Base-by-base conservation (phyloP, 139 green algal species). In the Chlamydomonas sphaeroides region DNA sequence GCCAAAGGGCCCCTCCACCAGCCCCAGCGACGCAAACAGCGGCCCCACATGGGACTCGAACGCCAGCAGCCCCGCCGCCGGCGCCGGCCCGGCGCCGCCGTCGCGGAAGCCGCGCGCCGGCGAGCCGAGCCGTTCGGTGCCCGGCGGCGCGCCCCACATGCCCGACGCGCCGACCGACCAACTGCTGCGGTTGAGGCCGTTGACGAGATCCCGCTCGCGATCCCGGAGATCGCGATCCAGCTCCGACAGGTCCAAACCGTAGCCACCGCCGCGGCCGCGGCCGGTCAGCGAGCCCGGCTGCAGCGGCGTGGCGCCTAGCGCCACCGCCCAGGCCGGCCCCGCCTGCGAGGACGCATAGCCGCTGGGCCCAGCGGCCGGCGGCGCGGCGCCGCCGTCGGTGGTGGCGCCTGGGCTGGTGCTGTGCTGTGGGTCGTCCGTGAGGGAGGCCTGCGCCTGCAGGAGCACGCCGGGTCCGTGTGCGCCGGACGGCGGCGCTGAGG, bases 21-120 rank as follows among this genome's bases (percentile, higher is more conserved):
- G 28, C 30, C 74, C 74, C 74, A 80, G 59, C 30, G 74, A 61
- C 6, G 39, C 59, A 26, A 80, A 80, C 30, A 15, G 59, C 38
- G 74, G 59, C 32, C 74, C 74, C 41, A 80, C 57, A 18, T 69
- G 39, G 20, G 15, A 21, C 74, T 80, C 74, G 20, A 62, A 80
- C 38, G 74, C 59, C 38, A 80, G 74, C 2, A 80, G n/a, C 8
- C 74, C 74, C 38, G 74, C 59, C 14, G 74, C 74, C 59, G n/a
- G 28, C 30, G 41, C 21, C 33, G 18, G 18, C n/a, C n/a, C n/a
- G 41, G n/a, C 36, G 38, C 4, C 26, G 36, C 33, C 71, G 35
- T 33, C 49, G 18, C 45, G n/a, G 23, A 57, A 32, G 39, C 36
- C 21, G 23, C 72, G 56, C 2, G 15, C 33, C 20, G 72, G 72